Percentiles rank a stretch among this genome's conserved stretches.
Evolutionary conservation across 208 protist genomes (phyloP).

Genomic region (Leishmania lainsoni): DNA sequence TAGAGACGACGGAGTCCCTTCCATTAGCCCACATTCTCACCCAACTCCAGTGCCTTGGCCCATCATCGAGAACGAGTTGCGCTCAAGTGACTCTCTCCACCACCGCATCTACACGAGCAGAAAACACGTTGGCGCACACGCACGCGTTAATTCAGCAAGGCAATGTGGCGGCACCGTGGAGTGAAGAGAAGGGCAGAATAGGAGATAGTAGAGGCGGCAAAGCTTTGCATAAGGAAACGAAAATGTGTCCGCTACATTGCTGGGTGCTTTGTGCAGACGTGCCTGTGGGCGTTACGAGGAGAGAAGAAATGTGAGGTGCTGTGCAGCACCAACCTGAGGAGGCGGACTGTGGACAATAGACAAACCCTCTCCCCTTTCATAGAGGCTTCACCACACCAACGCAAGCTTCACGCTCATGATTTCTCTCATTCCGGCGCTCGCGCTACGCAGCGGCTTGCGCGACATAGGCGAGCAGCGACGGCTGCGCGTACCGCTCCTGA

Average conservation of each 20-base stretch:
- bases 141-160: too few species aligned
- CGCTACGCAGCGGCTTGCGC: background rate
- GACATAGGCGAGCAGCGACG: constrained; percentile 60
- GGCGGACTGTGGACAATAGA: background rate
- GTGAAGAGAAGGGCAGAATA: background rate
- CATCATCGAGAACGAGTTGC: background rate
- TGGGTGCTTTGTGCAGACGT: background rate
- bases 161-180: background rate
- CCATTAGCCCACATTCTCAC: background rate
- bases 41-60: background rate
- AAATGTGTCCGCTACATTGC: background rate
- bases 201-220: background rate
- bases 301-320: background rate
- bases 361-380: background rate
- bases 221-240: background rate
- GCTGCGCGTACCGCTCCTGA: constrained; percentile 61
- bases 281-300: background rate
- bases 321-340: background rate
- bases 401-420: background rate
- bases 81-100: background rate
- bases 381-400: background rate
- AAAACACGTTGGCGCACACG: background rate
- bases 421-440: too few species aligned
- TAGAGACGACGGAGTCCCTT: background rate
- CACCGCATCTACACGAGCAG: background rate